Base-by-base conservation (phyloP, 305 asterid genomes). In the Fraxinus sp. region DNA sequence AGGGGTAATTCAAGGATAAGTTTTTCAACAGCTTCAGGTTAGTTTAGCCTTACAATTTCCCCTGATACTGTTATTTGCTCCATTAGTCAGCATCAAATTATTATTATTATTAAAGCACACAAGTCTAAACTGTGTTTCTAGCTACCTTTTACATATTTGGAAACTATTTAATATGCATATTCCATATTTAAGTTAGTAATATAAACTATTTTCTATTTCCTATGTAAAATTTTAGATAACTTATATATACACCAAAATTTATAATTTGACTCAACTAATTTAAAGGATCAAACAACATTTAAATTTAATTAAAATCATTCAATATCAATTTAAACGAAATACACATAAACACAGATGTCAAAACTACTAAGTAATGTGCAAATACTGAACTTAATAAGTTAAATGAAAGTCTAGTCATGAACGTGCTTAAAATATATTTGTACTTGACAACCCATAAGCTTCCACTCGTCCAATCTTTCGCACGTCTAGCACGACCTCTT, bases 11-110 rank as follows among this genome's bases (percentile, higher is more conserved):
- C 55, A 33, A 70, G 33, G 16, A 89, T 94, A 86, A 83, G 85
- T n/a, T 93, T 91, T 88, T 92, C 97, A 76, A 74, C 97, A 5
- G 89, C 88, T 84, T 87, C 97, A 89, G 98, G 99, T 95, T 84
- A 87, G 90, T 87, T 78, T 83, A 10, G 35, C 33, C 7, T 28
- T 77, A 28, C 11, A 30, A 32, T 70, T 13, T 30, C 35, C 39
- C 11, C 41, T 1, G 20, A 70, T 28, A 70, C 18, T 30, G 39
- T 70, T 70, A 13, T 70, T 32, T 14, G 1, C 30, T 13, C 9
- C 75, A 70, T 13, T 35, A 70, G 28, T 30, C 73, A 66, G 14
- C 18, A 11, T 70, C 41, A 11, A 30, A 70, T 5, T 57, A 6
- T 28, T 26, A 6, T 49, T 30, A 30, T 30, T 30, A 30, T 30